Evolutionary conservation across 805 yeast species (phyloP), one percentile per base, ranked within the genome.

Genomic region (Huiozyma sinensis): DNA sequence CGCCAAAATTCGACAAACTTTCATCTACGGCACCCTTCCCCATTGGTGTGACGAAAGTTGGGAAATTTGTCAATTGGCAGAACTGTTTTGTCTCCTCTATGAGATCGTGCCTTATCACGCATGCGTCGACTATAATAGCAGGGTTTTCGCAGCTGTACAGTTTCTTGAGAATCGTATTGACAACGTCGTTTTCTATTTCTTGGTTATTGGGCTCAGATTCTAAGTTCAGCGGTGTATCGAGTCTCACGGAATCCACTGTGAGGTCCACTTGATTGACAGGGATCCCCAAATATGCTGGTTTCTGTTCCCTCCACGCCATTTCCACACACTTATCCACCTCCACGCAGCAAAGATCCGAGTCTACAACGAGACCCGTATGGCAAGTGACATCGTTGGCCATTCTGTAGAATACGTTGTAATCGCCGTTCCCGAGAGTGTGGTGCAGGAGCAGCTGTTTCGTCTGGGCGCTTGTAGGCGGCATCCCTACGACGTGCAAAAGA

Each of bases 401-500:
- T 57, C 77, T 67, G 60, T 72, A 81, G 84, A 44, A 79, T 80
- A 43, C 77, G 33, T 75, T 73, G 65, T 79, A 82, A 61, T 79
- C 83, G 50, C 85, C 84, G 57, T 82, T 79, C 52, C 89, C 89
- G 51, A 82, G 69, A 36, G 88, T 82, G 63, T 83, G 89, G 63
- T 83, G 89, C 57, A 82, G 67, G 49, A 82, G 60, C 58, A 81
- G 66, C 49, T 80, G 79, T 48, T 47, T 56, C 6, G 50, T 47
- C 35, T 44, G 62, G 1, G 62, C 61, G 38, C 58, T 50, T 1
- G 66, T 61, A n/a, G 75, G 67, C 6, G 87, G 78, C 47, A 85
- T 79, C 27, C 96, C 96, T 7, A 89, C 95, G 46, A 89, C 77
- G 64, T 87, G 95, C 38, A 88, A 65, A 5, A 87, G 68, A 0